Evolutionary conservation across 2,329 filamentous ascomycete genomes (phyloP).

Genomic region (Seiridium unicorne): DNA sequence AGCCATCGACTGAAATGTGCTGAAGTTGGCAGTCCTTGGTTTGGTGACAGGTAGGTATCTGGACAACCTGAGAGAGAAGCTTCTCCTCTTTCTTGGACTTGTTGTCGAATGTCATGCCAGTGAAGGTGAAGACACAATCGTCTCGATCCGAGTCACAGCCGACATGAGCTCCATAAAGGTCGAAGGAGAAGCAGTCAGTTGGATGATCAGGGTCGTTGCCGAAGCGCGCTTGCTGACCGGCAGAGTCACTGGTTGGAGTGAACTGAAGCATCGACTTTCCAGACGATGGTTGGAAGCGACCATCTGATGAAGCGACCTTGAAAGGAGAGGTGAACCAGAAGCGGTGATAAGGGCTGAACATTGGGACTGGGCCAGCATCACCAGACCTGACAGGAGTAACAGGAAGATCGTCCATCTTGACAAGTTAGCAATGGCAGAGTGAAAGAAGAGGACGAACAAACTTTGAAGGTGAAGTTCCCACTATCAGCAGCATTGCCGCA

Average conservation of each 20-base stretch:
- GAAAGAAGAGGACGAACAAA: slow-evolving; percentile 14
- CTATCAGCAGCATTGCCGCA: slow-evolving; percentile 22
- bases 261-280: slow-evolving; percentile 28
- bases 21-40: slow-evolving; percentile 18
- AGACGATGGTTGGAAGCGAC: slow-evolving; percentile 23
- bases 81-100: slow-evolving; percentile 11
- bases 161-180: slow-evolving; percentile 22
- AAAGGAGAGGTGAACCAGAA: slow-evolving; percentile 28
- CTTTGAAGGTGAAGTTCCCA: slow-evolving; percentile 26
- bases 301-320: slow-evolving; percentile 15
- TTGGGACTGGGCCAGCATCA: slow-evolving; percentile 18
- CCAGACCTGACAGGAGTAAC: slow-evolving; percentile 12
- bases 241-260: slow-evolving; percentile 13
- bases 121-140: slow-evolving; percentile 26
- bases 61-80: slow-evolving; percentile 15
- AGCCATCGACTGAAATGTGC: slow-evolving; percentile 18
- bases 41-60: slow-evolving; percentile 20
- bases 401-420: slow-evolving; percentile 25
- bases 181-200: slow-evolving; percentile 23
- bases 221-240: slow-evolving; percentile 12
- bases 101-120: slow-evolving; percentile 21
- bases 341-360: slow-evolving; percentile 27
- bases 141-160: slow-evolving; percentile 24
- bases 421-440: slow-evolving; percentile 8
- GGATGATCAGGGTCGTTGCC: slow-evolving; percentile 21